phyloP scores from a whole-genome alignment of 176 grass and related monocot genomes.

The Oryza coarctata region DNA sequence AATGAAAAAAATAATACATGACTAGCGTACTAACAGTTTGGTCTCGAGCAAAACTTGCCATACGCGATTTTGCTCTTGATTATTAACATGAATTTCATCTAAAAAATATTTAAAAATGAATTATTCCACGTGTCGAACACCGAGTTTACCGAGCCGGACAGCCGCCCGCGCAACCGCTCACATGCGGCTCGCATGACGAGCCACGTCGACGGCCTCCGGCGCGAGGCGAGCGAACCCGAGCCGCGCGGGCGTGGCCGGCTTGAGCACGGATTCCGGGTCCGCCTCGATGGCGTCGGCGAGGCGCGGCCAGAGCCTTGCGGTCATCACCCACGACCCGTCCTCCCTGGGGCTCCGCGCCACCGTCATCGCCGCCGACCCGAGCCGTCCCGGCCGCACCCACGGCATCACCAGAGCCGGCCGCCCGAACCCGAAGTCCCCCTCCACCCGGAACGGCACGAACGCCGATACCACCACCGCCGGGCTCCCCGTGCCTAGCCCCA shows the following conservation, averaged over 20 bases:
- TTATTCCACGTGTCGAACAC: not conserved
- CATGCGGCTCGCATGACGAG: constrained; percentile 19
- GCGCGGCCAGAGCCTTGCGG: constrained; percentile 56
- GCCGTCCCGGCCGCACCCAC: constrained; percentile 43
- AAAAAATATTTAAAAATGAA: no score
- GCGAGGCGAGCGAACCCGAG: constrained; percentile 26
- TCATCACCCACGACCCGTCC: constrained; percentile 63
- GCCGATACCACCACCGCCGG: constrained; percentile 51
- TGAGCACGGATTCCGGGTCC: constrained; percentile 48
- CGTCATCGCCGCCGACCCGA: constrained; percentile 44
- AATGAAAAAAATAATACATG: no score
- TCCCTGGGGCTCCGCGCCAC: constrained; percentile 42
- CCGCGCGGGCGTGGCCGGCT: constrained; percentile 43
- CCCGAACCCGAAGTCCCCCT: constrained; percentile 67
- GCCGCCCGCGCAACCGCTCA: not conserved
- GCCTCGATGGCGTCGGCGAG: constrained; percentile 51
- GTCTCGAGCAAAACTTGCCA: not conserved
- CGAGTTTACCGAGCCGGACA: not conserved
- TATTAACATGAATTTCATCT: no score
- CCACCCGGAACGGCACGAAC: constrained; percentile 46
- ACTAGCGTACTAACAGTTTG: no score
- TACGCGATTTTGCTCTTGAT: not conserved
- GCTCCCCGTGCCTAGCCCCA: constrained; percentile 55
- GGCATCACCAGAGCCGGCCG: constrained; percentile 44
- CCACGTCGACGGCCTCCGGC: not conserved